phyloP scores from a whole-genome alignment of 1,139 yeast species.

The Lodderomyces theae region DNA sequence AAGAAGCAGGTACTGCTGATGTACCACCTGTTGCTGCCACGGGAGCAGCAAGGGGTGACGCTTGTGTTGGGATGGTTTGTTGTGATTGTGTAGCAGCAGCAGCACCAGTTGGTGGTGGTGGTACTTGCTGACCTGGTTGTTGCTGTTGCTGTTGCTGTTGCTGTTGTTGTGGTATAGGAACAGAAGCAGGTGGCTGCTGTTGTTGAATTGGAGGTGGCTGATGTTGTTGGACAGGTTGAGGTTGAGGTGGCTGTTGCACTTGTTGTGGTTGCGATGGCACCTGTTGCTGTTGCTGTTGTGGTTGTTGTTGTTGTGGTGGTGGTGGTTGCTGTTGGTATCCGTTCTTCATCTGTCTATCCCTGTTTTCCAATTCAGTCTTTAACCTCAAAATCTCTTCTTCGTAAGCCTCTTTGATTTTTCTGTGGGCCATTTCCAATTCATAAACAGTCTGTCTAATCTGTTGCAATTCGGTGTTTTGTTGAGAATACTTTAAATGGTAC shows the following conservation, averaged over 20 bases:
- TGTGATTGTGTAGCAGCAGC: slow-evolving; percentile 9
- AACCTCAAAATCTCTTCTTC: slow-evolving; percentile 88
- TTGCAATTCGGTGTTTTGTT: slow-evolving; percentile 92
- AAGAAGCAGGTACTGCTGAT: slow-evolving; percentile 21
- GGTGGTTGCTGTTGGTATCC: slow-evolving; percentile 14
- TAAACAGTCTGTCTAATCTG: slow-evolving; percentile 92
- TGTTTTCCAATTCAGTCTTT: slow-evolving; percentile 79
- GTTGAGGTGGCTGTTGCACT: slow-evolving; percentile 21
- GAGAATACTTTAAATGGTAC: slow-evolving; percentile 84
- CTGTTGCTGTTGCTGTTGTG: slow-evolving; percentile 10
- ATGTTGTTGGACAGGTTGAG: slow-evolving; percentile 28
- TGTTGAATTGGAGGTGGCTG: slow-evolving; percentile 15
- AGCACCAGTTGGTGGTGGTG: slow-evolving; percentile 12
- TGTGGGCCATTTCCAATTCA: slow-evolving; percentile 90
- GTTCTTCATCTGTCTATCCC: slow-evolving; percentile 51
- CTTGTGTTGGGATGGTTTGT: slow-evolving; percentile 14
- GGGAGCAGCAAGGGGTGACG: slow-evolving; percentile 18
- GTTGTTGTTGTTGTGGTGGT: slow-evolving; percentile 10
- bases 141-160: slow-evolving; percentile 18
- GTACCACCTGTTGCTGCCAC: slow-evolving; percentile 15
- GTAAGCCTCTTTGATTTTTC: slow-evolving; percentile 93
- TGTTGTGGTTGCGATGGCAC: slow-evolving; percentile 18
- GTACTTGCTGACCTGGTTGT: slow-evolving; percentile 28
- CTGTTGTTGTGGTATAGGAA: slow-evolving; percentile 19
- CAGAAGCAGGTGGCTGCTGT: slow-evolving; percentile 20